Evolutionary conservation across 768 basidiomycete species (phyloP).

Genomic region (Sutorius australiensis): DNA sequence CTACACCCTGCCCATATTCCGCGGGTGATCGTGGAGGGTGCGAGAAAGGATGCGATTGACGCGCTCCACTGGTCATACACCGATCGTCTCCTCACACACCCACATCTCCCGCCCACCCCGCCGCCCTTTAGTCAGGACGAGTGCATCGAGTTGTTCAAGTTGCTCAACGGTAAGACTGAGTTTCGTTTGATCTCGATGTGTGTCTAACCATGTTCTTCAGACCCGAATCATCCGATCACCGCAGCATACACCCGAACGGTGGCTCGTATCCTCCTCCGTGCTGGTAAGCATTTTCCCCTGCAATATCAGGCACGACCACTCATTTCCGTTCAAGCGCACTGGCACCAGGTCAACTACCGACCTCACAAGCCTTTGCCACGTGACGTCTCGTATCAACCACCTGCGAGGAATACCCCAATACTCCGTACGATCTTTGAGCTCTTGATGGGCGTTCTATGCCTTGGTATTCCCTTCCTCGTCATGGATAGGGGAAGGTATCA

Average conservation of each 20-base stretch:
- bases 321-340: constrained; percentile 41
- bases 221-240: constrained; percentile 20
- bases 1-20: constrained; percentile 69
- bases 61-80: constrained; percentile 79
- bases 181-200: neutral
- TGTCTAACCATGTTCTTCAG: constrained; percentile 9
- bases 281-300: constrained; percentile 44
- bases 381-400: constrained; percentile 38
- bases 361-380: constrained; percentile 62
- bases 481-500: constrained; percentile 45
- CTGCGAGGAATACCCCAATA: constrained; percentile 36
- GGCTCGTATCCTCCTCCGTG: constrained; percentile 63
- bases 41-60: constrained; percentile 67
- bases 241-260: constrained; percentile 60
- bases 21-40: constrained; percentile 46
- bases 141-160: constrained; percentile 65
- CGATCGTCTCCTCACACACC: constrained; percentile 65
- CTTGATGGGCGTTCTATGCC: constrained; percentile 58
- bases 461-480: constrained; percentile 80
- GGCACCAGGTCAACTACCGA: constrained; percentile 69
- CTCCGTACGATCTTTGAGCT: constrained; percentile 53
- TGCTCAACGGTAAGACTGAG: constrained; percentile 40
- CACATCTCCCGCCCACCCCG: constrained; percentile 40
- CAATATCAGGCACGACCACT: neutral
- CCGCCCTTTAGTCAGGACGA: constrained; percentile 75